Percentiles rank a stretch among this genome's conserved stretches.
These are phyloP conservation scores for Prunus kanzakura DNA, from an alignment of 306 rosid species.

Conservation along the genomic window DNA sequence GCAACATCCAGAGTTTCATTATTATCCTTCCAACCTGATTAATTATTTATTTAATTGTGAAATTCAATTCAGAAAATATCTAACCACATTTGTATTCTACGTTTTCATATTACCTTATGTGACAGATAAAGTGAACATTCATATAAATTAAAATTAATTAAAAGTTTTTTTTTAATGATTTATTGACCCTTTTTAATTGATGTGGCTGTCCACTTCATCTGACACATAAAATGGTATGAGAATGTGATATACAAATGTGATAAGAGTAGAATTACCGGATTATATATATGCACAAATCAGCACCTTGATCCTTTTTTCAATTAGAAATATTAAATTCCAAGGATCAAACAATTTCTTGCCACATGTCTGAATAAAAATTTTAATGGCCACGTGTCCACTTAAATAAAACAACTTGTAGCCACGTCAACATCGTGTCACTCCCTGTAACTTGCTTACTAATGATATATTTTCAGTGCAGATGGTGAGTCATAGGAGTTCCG, in stretches of 20 bases:
- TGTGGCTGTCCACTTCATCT: too few species aligned
- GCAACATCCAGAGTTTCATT: too few species aligned
- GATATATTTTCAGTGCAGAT: not conserved
- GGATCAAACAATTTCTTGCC: not conserved
- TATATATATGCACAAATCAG: not conserved
- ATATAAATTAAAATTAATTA: too few species aligned
- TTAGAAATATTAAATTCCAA: not conserved
- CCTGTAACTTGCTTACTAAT: not conserved
- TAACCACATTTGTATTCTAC: too few species aligned
- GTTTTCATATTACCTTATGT: accelerated
- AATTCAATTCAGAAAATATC: too few species aligned
- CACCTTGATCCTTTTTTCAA: not conserved
- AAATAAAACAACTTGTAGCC: not conserved
- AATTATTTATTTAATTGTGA: not conserved
- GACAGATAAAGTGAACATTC: too few species aligned
- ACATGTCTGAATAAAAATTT: not conserved
- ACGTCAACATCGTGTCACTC: not conserved
- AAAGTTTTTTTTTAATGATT: too few species aligned
- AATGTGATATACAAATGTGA: too few species aligned
- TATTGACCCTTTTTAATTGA: too few species aligned
- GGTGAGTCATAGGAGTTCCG: not conserved
- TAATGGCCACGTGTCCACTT: too few species aligned
- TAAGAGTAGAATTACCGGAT: too few species aligned
- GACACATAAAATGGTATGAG: accelerated
- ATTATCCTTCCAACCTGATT: too few species aligned